Base-by-base conservation (phyloP, 768 basidiomycete species). In the Tubosaeta sp. region DNA sequence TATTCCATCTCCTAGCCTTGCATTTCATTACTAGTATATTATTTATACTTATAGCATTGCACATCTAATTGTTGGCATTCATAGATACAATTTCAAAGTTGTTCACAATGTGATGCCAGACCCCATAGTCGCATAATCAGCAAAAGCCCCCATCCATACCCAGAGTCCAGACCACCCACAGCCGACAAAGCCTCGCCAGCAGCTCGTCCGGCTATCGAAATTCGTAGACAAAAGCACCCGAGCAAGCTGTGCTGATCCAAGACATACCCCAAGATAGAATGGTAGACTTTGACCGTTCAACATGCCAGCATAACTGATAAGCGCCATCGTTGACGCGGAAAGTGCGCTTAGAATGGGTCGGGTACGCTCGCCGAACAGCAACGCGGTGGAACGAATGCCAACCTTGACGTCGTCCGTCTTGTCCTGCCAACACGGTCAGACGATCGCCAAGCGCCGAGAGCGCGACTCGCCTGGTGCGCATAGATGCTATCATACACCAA, bases 401-500 rank as follows among this genome's bases (percentile, higher is more conserved):
- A 81, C 90, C 38, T 79, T 73, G 44, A 90, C 75, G 62, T 99
- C 96, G 73, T 99, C 96, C 14, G 55, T 63, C 72, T 98, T 99
- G 71, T 99, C 96, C 89, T 96, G 65, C 32, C 4, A 21, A 35
- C 42, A 19, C 0, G 10, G 16, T 42, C 22, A 47, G 38, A 43
- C 25, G 24, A 27, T 1, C 27, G 11, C 19, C 1, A 1, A 8
- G 24, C n/a, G 2, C 8, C 12, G 6, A 4, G 19, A 6, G 25
- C n/a, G n/a, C 10, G 22, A 40, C 71, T 27, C 54, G 89, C 92
- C 74, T 97, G 95, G 68, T 99, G 96, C 3, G 96, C 96, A 62
- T 98, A 98, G 58, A 98, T 93, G 44, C 87, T 95, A 60, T 99
- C 96, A 64, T 98, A 99, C 2, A 96, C 90, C 39, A 99, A 78